Evolutionary conservation across 805 yeast species (phyloP).

Genomic region (Wickerhamiella spandovensis): DNA sequence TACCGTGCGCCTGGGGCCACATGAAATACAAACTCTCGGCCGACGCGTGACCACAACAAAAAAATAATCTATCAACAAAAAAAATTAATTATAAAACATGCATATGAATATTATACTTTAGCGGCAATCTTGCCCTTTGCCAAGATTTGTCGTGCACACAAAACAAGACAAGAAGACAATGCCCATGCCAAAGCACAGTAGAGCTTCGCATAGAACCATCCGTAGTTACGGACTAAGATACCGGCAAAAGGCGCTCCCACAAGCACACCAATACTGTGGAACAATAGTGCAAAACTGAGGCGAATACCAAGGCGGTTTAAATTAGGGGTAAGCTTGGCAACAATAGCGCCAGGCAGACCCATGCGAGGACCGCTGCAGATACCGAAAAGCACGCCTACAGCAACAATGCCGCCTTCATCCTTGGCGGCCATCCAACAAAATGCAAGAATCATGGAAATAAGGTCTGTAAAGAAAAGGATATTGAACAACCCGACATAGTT

Average conservation of each 20-base stretch:
- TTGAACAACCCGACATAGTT: conserved; percentile 21
- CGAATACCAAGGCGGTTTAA: conserved; percentile 18
- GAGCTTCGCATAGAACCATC: conserved; percentile 8
- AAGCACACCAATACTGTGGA: conserved; percentile 36
- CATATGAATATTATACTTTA: neutral
- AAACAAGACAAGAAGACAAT: neutral
- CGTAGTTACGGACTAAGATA: conserved; percentile 7
- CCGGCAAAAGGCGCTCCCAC: conserved; percentile 21
- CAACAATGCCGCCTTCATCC: conserved; percentile 17
- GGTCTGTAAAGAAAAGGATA: neutral
- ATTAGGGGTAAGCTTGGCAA: conserved; percentile 19
- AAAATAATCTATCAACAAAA: too few relatives aligned
- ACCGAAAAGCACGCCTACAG: conserved; percentile 21
- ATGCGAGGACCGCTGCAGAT: conserved; percentile 20
- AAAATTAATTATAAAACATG: too few relatives aligned
- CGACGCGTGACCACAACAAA: too few relatives aligned
- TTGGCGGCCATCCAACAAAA: conserved; percentile 25
- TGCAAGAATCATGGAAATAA: conserved; percentile 20
- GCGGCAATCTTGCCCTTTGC: conserved; percentile 1
- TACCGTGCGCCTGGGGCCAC: neutral
- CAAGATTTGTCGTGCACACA: neutral
- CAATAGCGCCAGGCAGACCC: conserved; percentile 20
- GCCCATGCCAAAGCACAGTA: conserved; percentile 4
- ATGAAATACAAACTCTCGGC: too few relatives aligned
- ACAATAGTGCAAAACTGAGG: conserved; percentile 49